Base-by-base conservation (phyloP, 306 rosid genomes). In the Vigna hirtella region DNA sequence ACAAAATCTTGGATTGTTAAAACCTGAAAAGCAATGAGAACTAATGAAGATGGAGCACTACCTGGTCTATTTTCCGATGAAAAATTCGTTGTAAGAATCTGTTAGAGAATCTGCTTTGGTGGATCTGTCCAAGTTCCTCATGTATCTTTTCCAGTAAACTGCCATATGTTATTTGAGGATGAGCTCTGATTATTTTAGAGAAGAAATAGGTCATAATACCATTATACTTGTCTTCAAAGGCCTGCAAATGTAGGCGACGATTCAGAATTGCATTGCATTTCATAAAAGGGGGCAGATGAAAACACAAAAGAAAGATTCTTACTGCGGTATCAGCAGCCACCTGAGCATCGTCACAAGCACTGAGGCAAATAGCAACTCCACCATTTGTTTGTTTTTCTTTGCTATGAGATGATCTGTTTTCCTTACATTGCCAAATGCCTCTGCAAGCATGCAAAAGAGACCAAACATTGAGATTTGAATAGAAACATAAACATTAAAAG, bases 271-370 rank as follows among this genome's bases (percentile, higher is more conserved):
- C 72, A 43, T 65, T 65, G 70, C 70, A 66, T 66, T 42, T 18
- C 52, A 18, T 20, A 9, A 36, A 30, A 66, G 32, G 51, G n/a
- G 14, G 17, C 9, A 5, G n/a, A 62, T 43, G 5, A 72, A 66
- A 56, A 40, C 49, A 50, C 36, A 40, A 40, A 50, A 47, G 2
- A 3, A 13, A 45, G 18, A 42, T 8, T 17, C 86, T 84, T 79
- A 89, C 95, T 16, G 79, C 38, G 30, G 94, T 84, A 85, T 91
- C 94, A 6, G 88, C 81, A 52, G 98, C 93, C 79, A 88, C 12
- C 79, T 88, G 87, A 76, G 65, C 59, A 78, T 91, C 98, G 38
- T 53, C 85, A 74, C 97, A 91, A 47, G 98, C 95, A 73, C 95
- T 82, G 12, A 93, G 16, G 77, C 86, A 85, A 76, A 93, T 83